Evolutionary conservation across 2,329 filamentous ascomycete genomes (phyloP), one percentile per base, ranked within the genome.

Genomic region (Hypoxylon sp.): DNA sequence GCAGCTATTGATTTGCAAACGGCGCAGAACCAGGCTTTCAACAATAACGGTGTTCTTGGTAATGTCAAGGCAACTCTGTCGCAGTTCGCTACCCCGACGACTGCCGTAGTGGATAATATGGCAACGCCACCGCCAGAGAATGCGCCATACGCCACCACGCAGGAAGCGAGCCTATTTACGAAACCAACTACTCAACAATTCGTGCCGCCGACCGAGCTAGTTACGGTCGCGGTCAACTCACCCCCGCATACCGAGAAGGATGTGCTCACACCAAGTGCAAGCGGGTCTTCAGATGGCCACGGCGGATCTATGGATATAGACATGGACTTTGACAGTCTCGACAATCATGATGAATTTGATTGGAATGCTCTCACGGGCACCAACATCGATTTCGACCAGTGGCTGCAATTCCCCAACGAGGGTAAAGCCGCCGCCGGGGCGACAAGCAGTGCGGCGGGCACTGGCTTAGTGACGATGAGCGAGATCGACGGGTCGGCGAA

Each of bases 1-100:
- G 93, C 93, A 8, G 90, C 92, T 63, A 94, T 96, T 69, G 90
- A 92, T 62, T 84, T 94, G 42, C 87, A 81, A 55, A 72, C 72
- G 10, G 72, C 74, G 13, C 78, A 80, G 50, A 63, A 35, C 14
- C 71, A 72, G 54, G 56, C 51, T 10, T 66, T 48, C 44, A 56
- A 48, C 76, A n/a, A 73, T 78, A 44, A 75, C 74, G 44, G 58
- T 51, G 42, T 68, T 31, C 50, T 67, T 26, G 64, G 53, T 35
- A 59, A 62, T 24, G 22, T 72, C 17, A 73, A 75, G 53, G 72
- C 74, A 17, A 62, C 71, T 31, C 60, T 72, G 14, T 58, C 74
- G 13, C 72, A 70, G 14, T 77, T 76, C 57, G 53, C 63, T 5
- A 66, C 67, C 5, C 5, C 26, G 6, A 37, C 68, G 9, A 48